These are phyloP conservation scores for Metschnikowia rubicola DNA, from an alignment of 805 yeast genomes.

Conservation along the genomic window DNA sequence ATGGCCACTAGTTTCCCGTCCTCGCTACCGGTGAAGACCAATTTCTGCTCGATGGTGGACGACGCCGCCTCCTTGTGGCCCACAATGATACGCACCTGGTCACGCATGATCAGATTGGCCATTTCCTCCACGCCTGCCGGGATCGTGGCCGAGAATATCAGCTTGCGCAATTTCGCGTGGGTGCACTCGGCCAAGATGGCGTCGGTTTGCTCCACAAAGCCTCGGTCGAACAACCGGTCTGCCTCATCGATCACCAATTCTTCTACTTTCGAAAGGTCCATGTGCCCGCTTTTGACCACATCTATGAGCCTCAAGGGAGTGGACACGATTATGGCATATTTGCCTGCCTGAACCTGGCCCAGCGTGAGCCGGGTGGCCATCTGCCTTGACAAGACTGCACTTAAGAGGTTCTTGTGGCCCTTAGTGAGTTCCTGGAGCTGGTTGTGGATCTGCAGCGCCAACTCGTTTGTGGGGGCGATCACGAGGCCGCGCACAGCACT, in stretches of 20 bases:
- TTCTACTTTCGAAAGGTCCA: conserved; percentile 64
- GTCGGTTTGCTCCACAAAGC: conserved; percentile 89
- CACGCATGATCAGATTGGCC: conserved; percentile 79
- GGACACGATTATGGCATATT: conserved; percentile 76
- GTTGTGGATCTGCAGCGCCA: conserved; percentile 79
- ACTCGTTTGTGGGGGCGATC: conserved; percentile 91
- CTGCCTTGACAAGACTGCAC: conserved; percentile 68
- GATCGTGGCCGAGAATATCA: conserved; percentile 92
- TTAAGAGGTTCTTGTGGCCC: conserved; percentile 50
- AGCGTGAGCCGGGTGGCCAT: conserved; percentile 64
- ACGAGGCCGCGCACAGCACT: conserved; percentile 70
- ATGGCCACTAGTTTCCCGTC: conserved; percentile 93
- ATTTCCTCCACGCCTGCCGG: conserved; percentile 90
- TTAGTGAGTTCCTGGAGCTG: conserved; percentile 58
- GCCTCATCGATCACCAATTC: conserved; percentile 91
- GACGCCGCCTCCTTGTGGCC: conserved; percentile 96
- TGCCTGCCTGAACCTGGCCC: conserved; percentile 53
- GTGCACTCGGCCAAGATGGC: conserved; percentile 63
- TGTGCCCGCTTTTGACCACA: conserved; percentile 56
- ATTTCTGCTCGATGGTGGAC: conserved; percentile 71
- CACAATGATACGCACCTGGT: conserved; percentile 81
- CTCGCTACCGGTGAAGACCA: conserved; percentile 87
- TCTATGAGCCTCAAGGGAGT: conserved; percentile 90
- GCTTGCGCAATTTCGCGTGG: conserved; percentile 53
- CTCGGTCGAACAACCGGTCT: conserved; percentile 83